Percentiles rank a stretch among this genome's conserved stretches.
Conservation (phyloP, 331 rosid genomes). For the Pyracantha coccinea region DNA sequence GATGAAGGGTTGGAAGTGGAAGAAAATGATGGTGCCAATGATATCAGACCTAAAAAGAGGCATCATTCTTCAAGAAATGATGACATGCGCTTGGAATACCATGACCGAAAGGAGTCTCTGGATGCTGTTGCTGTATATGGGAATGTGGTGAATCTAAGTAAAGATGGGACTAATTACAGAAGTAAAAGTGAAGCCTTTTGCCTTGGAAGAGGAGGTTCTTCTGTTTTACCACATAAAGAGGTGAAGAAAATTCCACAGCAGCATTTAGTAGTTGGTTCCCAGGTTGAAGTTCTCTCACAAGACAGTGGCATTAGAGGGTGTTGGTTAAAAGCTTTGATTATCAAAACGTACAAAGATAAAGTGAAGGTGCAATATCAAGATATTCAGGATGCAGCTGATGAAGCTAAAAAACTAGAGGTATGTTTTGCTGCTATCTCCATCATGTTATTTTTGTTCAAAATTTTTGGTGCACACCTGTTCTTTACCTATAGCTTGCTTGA, state of each 20-base stretch:
- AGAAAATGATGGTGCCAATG: constrained; percentile 20
- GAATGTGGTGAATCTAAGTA: constrained; percentile 7
- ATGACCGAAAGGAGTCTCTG: constrained; percentile 9
- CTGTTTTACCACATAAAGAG: constrained; percentile 15
- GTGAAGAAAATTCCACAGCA: constrained; percentile 9
- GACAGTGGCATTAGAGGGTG: constrained; percentile 93
- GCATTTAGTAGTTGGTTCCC: constrained; percentile 43
- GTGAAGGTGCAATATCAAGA: constrained; percentile 76
- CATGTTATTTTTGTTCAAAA: not conserved
- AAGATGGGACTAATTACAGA: constrained; percentile 10
- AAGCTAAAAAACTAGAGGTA: constrained; percentile 74
- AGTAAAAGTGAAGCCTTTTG: constrained; percentile 15
- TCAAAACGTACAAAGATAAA: constrained; percentile 52
- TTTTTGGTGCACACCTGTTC: not conserved
- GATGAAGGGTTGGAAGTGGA: constrained; percentile 32
- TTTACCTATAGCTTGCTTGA: not conserved
- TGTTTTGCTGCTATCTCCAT: not conserved
- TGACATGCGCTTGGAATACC: not conserved
- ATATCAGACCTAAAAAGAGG: constrained; percentile 57
- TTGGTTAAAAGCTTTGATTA: constrained; percentile 71
- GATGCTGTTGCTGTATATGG: not conserved
- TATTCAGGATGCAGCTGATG: constrained; percentile 66
- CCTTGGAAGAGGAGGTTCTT: constrained; percentile 8
- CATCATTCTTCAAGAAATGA: constrained; percentile 21
- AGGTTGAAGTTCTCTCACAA: constrained; percentile 76